phyloP scores from a whole-genome alignment of 2,329 filamentous ascomycete genomes.

The Exserohilum rostratum region DNA sequence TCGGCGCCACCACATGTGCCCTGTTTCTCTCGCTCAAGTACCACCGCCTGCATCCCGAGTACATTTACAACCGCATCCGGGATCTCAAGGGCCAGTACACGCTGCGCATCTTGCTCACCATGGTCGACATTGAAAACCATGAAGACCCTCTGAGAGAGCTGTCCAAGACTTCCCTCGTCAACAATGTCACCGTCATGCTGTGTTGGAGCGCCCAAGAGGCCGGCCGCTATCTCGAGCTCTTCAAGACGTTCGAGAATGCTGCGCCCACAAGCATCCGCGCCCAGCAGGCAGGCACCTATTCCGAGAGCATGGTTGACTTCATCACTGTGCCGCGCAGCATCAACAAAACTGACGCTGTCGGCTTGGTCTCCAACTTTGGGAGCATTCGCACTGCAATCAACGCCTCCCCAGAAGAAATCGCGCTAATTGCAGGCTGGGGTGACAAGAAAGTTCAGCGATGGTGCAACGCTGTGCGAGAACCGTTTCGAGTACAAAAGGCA shows the following conservation, averaged over 20 bases:
- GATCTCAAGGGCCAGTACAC: slow-evolving; percentile 84
- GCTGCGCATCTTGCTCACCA: slow-evolving; percentile 81
- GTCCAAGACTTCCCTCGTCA: slow-evolving; percentile 89
- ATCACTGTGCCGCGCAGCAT: slow-evolving; percentile 87
- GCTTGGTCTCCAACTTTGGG: slow-evolving; percentile 89
- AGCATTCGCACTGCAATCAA: slow-evolving; percentile 87
- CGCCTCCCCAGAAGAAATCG: slow-evolving; percentile 83
- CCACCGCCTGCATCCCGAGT: slow-evolving; percentile 95
- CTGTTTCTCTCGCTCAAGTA: slow-evolving; percentile 96
- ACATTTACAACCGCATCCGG: slow-evolving; percentile 92
- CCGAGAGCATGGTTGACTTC: slow-evolving; percentile 88
- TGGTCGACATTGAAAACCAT: slow-evolving; percentile 96
- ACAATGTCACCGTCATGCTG: slow-evolving; percentile 88
- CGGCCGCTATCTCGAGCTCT: slow-evolving; percentile 89
- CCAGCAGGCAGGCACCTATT: slow-evolving; percentile 81
- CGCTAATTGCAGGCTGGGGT: slow-evolving; percentile 88
- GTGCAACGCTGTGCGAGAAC: slow-evolving; percentile 80
- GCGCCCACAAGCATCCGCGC: slow-evolving; percentile 82
- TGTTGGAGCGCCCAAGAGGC: slow-evolving; percentile 96
- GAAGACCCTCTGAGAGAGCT: slow-evolving; percentile 88
- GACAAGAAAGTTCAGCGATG: slow-evolving; percentile 92
- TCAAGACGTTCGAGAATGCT: slow-evolving; percentile 92
- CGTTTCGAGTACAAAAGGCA: slow-evolving; percentile 77
- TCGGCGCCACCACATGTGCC: slow-evolving; percentile 86
- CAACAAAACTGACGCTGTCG: slow-evolving; percentile 93